Evolutionary conservation across 2,329 filamentous ascomycete species (phyloP).

Genomic region (Coniochaeta hoffmannii): DNA sequence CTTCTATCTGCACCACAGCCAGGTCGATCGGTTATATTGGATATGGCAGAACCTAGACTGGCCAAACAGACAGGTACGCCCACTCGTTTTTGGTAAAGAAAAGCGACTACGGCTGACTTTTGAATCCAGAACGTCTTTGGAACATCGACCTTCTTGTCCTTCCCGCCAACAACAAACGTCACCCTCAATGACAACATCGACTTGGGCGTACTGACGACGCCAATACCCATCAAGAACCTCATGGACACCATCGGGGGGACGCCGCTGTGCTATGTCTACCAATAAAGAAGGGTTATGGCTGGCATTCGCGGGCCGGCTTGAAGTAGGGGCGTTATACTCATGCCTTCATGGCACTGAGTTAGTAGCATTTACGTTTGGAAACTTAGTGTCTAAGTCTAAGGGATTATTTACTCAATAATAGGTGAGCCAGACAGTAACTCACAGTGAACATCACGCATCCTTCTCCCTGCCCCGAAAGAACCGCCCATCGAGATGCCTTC

Average conservation of each 20-base stretch:
- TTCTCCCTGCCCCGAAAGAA: no score
- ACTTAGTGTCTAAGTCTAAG: no score
- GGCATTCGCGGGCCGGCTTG: background rate
- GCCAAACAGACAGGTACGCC: conserved; percentile 11
- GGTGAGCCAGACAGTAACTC: no score
- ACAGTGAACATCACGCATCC: no score
- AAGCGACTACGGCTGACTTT: background rate
- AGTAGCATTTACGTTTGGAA: no score
- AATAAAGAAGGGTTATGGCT: conserved; percentile 13
- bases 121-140: conserved; percentile 23
- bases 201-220: conserved; percentile 25
- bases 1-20: conserved; percentile 14
- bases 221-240: conserved; percentile 24
- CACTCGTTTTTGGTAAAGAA: background rate
- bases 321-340: background rate
- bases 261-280: conserved; percentile 38
- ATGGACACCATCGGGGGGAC: conserved; percentile 31
- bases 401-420: no score
- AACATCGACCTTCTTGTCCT: conserved; percentile 33
- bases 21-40: conserved; percentile 15
- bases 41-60: conserved; percentile 19
- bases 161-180: conserved; percentile 31
- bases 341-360: no score
- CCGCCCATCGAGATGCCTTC: no score
- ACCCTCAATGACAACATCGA: conserved; percentile 30